phyloP scores from a whole-genome alignment of 2,329 filamentous ascomycete species.

The Colletotrichum sojae region DNA sequence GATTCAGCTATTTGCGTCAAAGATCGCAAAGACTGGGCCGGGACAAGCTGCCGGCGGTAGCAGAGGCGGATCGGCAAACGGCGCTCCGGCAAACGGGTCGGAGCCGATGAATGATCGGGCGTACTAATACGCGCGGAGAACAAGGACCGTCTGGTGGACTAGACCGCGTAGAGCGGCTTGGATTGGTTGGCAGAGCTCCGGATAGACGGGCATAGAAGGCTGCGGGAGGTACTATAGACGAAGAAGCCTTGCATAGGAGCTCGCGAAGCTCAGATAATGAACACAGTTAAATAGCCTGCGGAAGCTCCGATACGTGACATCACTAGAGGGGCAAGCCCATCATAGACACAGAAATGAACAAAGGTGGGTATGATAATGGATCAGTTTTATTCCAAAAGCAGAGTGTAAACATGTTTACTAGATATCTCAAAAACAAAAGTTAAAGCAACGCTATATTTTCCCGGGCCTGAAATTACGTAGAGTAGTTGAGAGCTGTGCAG shows the following conservation, averaged over 20 bases:
- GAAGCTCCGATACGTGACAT: neutral
- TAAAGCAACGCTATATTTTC: conserved; percentile 23
- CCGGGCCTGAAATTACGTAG: conserved; percentile 8
- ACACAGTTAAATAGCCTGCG: too few species aligned
- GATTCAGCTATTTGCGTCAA: conserved; percentile 11
- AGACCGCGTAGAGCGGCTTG: too few species aligned
- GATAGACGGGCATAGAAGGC: too few species aligned
- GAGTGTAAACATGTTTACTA: neutral
- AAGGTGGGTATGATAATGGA: neutral
- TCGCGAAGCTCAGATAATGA: too few species aligned
- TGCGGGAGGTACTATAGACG: too few species aligned
- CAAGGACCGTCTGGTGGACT: too few species aligned
- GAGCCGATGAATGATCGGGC: neutral
- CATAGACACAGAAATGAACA: neutral
- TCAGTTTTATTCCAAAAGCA: neutral
- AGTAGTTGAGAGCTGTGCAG: neutral
- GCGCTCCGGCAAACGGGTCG: too few species aligned
- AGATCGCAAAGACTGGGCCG: conserved; percentile 7
- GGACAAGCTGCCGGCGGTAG: neutral
- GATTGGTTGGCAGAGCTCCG: too few species aligned
- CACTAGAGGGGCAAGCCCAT: neutral
- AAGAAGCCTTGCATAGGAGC: too few species aligned
- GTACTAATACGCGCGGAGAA: neutral
- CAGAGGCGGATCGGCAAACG: neutral
- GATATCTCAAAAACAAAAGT: neutral